phyloP scores from a whole-genome alignment of 371 early-diverging fungal genomes.

The Syncephalastrum contaminatum region DNA sequence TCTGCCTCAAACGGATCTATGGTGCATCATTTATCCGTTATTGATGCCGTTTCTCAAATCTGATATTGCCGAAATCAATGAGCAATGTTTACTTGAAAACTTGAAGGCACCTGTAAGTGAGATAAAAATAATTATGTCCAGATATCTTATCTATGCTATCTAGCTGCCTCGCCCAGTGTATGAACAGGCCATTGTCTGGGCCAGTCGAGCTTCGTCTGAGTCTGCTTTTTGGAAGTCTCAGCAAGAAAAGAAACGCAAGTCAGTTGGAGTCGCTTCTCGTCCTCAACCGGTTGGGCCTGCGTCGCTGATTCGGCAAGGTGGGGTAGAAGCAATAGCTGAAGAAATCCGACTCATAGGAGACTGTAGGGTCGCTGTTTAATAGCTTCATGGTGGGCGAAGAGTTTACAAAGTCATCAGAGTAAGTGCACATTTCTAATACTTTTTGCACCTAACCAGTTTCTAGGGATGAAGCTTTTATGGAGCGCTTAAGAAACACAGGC shows the following conservation, averaged over 20 bases:
- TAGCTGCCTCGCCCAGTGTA: slow-evolving; percentile 56
- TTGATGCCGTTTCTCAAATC: slow-evolving; percentile 69
- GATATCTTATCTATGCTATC: not conserved
- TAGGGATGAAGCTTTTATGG: slow-evolving; percentile 58
- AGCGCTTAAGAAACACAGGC: slow-evolving; percentile 65
- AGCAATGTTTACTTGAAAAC: slow-evolving; percentile 57
- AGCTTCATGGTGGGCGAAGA: slow-evolving; percentile 17
- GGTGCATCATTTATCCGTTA: slow-evolving; percentile 79
- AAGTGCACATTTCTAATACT: slow-evolving; percentile 4
- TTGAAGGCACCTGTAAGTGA: slow-evolving; percentile 66
- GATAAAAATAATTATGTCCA: too few relatives aligned
- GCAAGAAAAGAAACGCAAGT: slow-evolving; percentile 25
- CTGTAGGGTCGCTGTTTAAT: slow-evolving; percentile 22
- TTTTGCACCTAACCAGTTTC: too few relatives aligned
- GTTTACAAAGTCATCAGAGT: slow-evolving; percentile 51
- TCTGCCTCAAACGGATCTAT: slow-evolving; percentile 71
- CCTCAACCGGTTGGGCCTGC: slow-evolving; percentile 12
- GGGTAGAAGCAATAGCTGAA: too few relatives aligned
- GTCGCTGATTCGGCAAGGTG: slow-evolving; percentile 22
- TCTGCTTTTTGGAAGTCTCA: slow-evolving; percentile 60
- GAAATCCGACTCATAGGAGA: not conserved
- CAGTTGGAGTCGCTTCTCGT: slow-evolving; percentile 7
- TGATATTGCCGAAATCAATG: slow-evolving; percentile 69
- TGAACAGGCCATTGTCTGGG: slow-evolving; percentile 64
- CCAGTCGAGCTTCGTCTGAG: slow-evolving; percentile 47